Conservation (phyloP, 192 early-diverging fungal genomes). For the Rhizoclosmatium sp. region DNA sequence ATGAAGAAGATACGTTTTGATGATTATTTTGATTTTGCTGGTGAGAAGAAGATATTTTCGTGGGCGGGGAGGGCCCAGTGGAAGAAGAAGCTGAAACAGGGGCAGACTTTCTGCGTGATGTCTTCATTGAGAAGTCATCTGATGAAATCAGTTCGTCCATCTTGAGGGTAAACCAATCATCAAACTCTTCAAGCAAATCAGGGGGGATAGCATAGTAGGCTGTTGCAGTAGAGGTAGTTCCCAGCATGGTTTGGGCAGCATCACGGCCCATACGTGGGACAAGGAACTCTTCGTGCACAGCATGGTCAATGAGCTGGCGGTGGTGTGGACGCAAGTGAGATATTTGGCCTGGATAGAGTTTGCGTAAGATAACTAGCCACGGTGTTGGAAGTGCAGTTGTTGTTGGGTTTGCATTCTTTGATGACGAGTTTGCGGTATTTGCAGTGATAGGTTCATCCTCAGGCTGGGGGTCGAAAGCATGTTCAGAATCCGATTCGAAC, state of each 20-base stretch:
- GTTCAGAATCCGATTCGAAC: no score
- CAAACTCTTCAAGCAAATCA: neutral
- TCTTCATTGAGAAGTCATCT: conserved; percentile 24
- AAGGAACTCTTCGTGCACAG: conserved; percentile 17
- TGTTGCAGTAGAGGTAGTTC: neutral
- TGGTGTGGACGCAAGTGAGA: conserved; percentile 26
- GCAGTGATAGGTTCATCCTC: no score
- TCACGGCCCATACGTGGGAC: conserved; percentile 21
- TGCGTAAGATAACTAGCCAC: conserved; percentile 14
- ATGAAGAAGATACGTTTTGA: no score
- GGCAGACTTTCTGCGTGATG: neutral
- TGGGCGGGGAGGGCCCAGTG: neutral
- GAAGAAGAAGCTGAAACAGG: neutral
- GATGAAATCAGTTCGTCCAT: conserved; percentile 5
- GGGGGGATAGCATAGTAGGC: conserved; percentile 19
- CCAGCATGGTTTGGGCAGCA: neutral
- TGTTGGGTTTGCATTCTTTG: no score
- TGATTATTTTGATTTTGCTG: neutral
- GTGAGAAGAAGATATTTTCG: neutral
- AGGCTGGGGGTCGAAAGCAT: no score
- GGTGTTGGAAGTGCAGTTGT: neutral
- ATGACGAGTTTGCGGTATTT: no score
- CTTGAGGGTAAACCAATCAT: conserved; percentile 16
- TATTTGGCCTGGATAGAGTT: conserved; percentile 29
- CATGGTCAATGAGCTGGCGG: conserved; percentile 13